Evolutionary conservation across 495 filamentous ascomycete species (phyloP).

Genomic region (Penicillium simplicissimum): DNA sequence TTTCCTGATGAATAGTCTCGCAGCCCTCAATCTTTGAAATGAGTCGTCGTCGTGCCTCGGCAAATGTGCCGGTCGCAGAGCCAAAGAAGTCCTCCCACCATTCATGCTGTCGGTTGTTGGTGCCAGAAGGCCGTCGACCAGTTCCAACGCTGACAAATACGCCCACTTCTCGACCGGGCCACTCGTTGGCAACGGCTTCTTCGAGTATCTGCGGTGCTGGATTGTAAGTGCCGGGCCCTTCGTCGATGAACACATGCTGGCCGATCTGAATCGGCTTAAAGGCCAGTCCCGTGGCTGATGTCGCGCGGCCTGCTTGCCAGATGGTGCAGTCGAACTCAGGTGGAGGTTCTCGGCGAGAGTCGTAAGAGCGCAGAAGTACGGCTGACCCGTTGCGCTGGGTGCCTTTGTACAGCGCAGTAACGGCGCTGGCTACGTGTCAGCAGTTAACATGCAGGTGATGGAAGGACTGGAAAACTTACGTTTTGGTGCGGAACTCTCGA

Average conservation of each 20-base stretch:
- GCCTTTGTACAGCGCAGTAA: conserved; percentile 90
- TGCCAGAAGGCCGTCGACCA: conserved; percentile 77
- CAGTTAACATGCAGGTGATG: neutral
- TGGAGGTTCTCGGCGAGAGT: conserved; percentile 85
- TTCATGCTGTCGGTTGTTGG: conserved; percentile 62
- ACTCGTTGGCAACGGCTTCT: conserved; percentile 89
- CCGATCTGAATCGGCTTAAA: conserved; percentile 96
- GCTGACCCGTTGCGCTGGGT: conserved; percentile 63
- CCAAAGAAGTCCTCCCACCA: conserved; percentile 95
- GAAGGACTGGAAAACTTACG: conserved; percentile 56
- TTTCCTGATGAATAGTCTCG: conserved; percentile 83
- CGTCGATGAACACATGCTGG: conserved; percentile 90
- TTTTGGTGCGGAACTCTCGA: conserved; percentile 86
- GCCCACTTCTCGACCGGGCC: conserved; percentile 87
- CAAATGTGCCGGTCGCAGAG: conserved; percentile 71
- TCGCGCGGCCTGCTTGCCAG: conserved; percentile 96
- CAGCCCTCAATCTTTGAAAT: conserved; percentile 93
- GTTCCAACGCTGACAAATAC: conserved; percentile 92
- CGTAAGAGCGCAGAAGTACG: conserved; percentile 84
- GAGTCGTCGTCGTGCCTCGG: conserved; percentile 79
- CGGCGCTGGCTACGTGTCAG: conserved; percentile 56
- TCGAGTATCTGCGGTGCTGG: conserved; percentile 83
- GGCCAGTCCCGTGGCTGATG: conserved; percentile 83
- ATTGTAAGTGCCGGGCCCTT: conserved; percentile 90
- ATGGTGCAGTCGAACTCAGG: conserved; percentile 89